Conservation (phyloP, 805 yeast genomes). For the Ascoidea asiatica region DNA sequence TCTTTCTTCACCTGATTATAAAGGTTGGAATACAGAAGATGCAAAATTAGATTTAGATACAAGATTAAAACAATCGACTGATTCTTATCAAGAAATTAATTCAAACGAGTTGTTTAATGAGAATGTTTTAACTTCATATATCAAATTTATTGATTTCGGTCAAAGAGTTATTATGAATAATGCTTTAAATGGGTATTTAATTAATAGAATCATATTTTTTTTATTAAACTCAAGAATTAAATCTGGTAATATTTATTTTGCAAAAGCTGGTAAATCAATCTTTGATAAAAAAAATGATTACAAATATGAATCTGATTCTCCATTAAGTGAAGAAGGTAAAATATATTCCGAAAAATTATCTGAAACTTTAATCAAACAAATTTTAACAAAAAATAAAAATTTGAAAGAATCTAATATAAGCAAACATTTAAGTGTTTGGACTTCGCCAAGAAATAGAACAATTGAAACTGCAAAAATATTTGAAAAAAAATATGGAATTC, state of each 20-base stretch:
- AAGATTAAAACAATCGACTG: slow-evolving; percentile 54
- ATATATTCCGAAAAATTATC: slow-evolving; percentile 55
- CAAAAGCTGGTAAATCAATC: slow-evolving; percentile 51
- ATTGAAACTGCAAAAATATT: slow-evolving; percentile 66
- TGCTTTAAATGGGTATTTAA: slow-evolving; percentile 76
- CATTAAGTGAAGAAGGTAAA: slow-evolving; percentile 61
- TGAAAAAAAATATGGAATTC: slow-evolving; percentile 39
- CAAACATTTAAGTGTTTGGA: slow-evolving; percentile 78
- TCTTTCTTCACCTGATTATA: slow-evolving; percentile 76
- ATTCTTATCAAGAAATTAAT: slow-evolving; percentile 61
- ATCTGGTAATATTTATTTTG: slow-evolving; percentile 84
- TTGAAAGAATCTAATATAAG: slow-evolving; percentile 16
- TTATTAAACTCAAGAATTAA: slow-evolving; percentile 84
- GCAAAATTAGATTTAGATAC: slow-evolving; percentile 71
- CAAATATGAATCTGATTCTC: slow-evolving; percentile 65
- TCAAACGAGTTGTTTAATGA: slow-evolving; percentile 14
- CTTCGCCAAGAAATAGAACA: slow-evolving; percentile 80
- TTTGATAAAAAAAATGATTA: slow-evolving; percentile 35
- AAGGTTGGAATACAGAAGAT: slow-evolving; percentile 54
- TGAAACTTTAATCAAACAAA: slow-evolving; percentile 30
- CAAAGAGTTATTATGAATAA: slow-evolving; percentile 69
- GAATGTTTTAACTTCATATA: slow-evolving; percentile 49
- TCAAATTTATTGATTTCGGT: slow-evolving; percentile 85
- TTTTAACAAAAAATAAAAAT: slow-evolving; percentile 14
- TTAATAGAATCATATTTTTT: slow-evolving; percentile 83